Conservation (phyloP, 768 basidiomycete genomes). For the Leccinum boreale region DNA sequence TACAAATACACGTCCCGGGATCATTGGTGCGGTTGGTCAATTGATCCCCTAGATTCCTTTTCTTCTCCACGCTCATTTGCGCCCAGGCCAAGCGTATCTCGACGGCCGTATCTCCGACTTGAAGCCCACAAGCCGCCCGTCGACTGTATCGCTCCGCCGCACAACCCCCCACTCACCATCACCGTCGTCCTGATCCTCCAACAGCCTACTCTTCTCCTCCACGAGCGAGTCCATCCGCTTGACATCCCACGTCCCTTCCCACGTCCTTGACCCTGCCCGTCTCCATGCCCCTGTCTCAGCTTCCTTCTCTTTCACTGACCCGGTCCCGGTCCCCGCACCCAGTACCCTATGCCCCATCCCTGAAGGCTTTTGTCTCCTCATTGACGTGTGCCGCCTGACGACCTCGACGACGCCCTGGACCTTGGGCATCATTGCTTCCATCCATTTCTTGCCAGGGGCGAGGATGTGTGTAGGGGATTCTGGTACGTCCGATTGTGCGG, state of each 20-base stretch:
- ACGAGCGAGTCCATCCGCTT: slow-evolving; percentile 9
- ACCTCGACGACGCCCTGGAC: slow-evolving; percentile 38
- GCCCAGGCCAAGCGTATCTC: slow-evolving; percentile 8
- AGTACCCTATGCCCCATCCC: neutral
- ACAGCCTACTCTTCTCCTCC: slow-evolving; percentile 20
- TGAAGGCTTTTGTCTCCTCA: neutral
- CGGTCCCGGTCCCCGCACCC: too few relatives aligned
- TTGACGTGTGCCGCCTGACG: slow-evolving; percentile 20
- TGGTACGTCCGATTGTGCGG: slow-evolving; percentile 26
- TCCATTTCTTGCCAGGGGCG: slow-evolving; percentile 31
- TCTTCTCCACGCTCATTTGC: slow-evolving; percentile 8
- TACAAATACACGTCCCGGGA: neutral
- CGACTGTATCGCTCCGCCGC: slow-evolving; percentile 5
- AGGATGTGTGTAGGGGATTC: slow-evolving; percentile 2
- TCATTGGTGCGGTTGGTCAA: neutral
- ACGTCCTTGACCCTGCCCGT: neutral
- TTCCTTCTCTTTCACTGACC: neutral
- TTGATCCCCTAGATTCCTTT: neutral
- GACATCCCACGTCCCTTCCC: neutral
- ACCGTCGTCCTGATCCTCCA: slow-evolving; percentile 11
- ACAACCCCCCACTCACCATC: slow-evolving; percentile 15
- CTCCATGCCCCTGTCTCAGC: neutral
- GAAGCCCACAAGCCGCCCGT: slow-evolving; percentile 15
- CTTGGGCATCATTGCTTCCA: slow-evolving; percentile 35
- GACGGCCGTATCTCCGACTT: slow-evolving; percentile 27